A percentile compares a stretch with the other conserved stretches of the same genome.
Evolutionary conservation across 2,329 filamentous ascomycete genomes (phyloP).

Genomic region (Pseudogymnoascus sp.): DNA sequence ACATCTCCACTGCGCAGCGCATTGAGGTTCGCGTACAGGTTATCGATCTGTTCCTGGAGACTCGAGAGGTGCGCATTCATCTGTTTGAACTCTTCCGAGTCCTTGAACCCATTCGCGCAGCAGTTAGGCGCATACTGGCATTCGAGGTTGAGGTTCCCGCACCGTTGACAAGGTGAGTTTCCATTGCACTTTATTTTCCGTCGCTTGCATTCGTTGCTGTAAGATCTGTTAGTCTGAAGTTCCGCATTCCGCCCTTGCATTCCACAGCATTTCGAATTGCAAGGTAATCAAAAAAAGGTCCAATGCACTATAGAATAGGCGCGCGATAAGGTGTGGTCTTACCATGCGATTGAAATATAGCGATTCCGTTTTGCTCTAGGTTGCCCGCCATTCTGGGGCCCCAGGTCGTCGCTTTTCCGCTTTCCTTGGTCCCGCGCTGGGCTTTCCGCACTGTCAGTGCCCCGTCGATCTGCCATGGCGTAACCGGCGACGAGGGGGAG

Average conservation of each 20-base stretch:
- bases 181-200: conserved; percentile 71
- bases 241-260: background rate
- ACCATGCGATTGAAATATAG: conserved; percentile 32
- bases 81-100: conserved; percentile 81
- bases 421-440: conserved; percentile 24
- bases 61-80: conserved; percentile 67
- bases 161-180: conserved; percentile 58
- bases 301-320: background rate
- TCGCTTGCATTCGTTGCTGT: conserved; percentile 65
- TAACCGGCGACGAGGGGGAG: conserved; percentile 8
- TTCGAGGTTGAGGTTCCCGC: conserved; percentile 57
- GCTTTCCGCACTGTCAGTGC: conserved; percentile 25
- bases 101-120: conserved; percentile 73
- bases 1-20: conserved; percentile 43
- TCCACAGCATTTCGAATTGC: background rate
- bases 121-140: conserved; percentile 61
- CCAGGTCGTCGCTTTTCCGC: conserved; percentile 22
- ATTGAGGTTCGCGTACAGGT: conserved; percentile 64
- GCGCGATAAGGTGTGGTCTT: conserved; percentile 12
- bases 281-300: background rate
- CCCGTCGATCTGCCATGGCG: conserved; percentile 22
- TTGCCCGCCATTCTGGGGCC: conserved; percentile 19
- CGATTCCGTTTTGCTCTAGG: conserved; percentile 30
- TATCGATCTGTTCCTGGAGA: conserved; percentile 78
- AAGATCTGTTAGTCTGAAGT: background rate